A percentile compares a stretch with the other conserved stretches of the same genome.
These are phyloP conservation scores for Melampsora americana DNA, from an alignment of 1,284 basidiomycete genomes.

Conservation along the genomic window DNA sequence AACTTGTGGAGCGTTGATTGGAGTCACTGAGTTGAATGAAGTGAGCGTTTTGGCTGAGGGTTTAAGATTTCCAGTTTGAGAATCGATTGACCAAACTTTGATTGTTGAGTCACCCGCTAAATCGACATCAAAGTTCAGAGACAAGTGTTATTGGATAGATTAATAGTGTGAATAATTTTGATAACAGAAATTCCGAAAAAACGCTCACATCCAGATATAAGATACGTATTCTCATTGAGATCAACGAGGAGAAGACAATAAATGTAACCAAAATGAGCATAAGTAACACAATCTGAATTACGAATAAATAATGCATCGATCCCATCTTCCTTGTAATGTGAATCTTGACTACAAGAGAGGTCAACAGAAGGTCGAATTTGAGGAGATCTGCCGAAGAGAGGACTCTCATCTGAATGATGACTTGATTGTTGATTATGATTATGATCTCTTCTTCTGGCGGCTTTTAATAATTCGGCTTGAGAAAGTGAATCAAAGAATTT, in stretches of 20 bases:
- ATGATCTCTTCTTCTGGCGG: conserved; percentile 29
- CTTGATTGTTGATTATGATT: conserved; percentile 16
- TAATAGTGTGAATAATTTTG: not conserved
- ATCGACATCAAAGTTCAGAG: not conserved
- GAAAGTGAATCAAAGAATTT: conserved; percentile 44
- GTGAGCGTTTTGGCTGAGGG: conserved; percentile 19
- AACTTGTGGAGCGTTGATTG: conserved; percentile 6
- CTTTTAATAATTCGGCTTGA: conserved; percentile 41
- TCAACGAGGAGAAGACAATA: conserved; percentile 36
- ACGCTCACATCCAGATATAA: conserved; percentile 42
- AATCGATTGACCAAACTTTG: conserved; percentile 41
- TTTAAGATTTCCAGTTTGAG: conserved; percentile 17
- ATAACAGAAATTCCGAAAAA: not conserved
- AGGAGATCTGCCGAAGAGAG: not conserved
- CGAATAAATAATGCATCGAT: conserved; percentile 28
- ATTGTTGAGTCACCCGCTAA: conserved; percentile 43
- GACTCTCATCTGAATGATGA: conserved; percentile 8
- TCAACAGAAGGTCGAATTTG: not conserved
- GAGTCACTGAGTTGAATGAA: not conserved
- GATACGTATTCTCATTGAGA: conserved; percentile 34
- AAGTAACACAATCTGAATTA: conserved; percentile 30
- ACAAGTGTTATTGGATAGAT: not conserved
- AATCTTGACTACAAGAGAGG: conserved; percentile 10
- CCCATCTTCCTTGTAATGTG: conserved; percentile 9
- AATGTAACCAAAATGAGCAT: conserved; percentile 44